These are phyloP conservation scores for Fusarium sp. DNA, from an alignment of 2,329 filamentous ascomycete species.

Conservation along the genomic window DNA sequence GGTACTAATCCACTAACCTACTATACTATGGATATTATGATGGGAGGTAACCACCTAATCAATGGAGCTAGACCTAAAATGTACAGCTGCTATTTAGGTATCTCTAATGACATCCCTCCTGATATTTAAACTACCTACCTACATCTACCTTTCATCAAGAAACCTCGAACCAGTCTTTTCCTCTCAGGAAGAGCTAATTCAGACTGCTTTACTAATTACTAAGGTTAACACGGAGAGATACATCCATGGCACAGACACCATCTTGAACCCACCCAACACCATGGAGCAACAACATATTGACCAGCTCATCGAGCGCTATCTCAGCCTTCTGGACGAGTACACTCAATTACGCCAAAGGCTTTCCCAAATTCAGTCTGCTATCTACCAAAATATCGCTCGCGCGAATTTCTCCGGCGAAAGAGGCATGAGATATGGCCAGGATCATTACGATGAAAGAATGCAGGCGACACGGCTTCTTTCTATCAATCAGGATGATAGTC, in stretches of 20 bases:
- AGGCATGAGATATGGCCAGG: conserved; percentile 73
- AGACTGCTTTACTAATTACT: neutral
- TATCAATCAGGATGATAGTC: conserved; percentile 29
- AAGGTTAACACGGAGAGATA: neutral
- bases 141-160: neutral
- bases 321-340: conserved; percentile 75
- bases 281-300: conserved; percentile 65
- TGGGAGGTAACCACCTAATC: neutral
- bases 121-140: conserved; percentile 2
- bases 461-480: conserved; percentile 65
- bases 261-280: neutral
- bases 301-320: conserved; percentile 72
- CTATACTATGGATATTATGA: neutral
- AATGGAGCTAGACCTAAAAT: conserved; percentile 35
- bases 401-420: conserved; percentile 79
- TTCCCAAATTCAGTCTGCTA: conserved; percentile 63
- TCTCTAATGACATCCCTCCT: conserved; percentile 1
- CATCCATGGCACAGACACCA: neutral
- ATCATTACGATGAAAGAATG: conserved; percentile 81
- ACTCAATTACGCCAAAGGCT: conserved; percentile 68
- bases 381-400: conserved; percentile 73
- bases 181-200: neutral
- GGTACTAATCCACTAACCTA: too few relatives aligned
- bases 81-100: conserved; percentile 22
- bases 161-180: neutral